Evolutionary conservation across 2,329 filamentous ascomycete genomes (phyloP), one percentile per base, ranked within the genome.

Genomic region (Annulohypoxylon truncatum): DNA sequence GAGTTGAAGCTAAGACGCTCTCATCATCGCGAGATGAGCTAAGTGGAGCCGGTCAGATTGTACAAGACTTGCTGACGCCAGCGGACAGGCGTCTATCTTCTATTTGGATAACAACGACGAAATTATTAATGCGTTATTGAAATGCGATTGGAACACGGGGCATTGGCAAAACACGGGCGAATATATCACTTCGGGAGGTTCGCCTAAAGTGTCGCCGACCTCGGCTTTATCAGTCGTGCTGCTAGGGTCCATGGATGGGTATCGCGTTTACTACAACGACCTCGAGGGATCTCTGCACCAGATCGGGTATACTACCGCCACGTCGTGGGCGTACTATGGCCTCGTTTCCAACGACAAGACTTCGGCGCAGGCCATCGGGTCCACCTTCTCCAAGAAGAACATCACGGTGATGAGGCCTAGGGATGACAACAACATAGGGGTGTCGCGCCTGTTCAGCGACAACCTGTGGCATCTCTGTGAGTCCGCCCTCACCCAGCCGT

Each of bases 231-330:
- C 75, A 4, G 73, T 70, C 1, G 66, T 79, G 3, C 65, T 79
- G n/a, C 74, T 81, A 6, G 76, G 77, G 12, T 61, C 63, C 0
- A 68, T 67, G 5, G 63, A 71, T 1, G 79, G 79, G 22, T 80
- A 81, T 46, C 78, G 79, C 9, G 69, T 81, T 10, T 81, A 77
- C 68, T 81, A 76, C 60, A 79, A 80, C 66, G 79, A 79, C 62
- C 54, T 72, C 24, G 58, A 75, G 26, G 74, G 71, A 15, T 67
- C 64, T 5, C 60, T 81, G 51, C 79, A 77, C 24, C 66, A 76
- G 50, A 63, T 81, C 12, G 67, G 69, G 5, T 82, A 79, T 58
- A 76, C 72, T 1, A 53, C 35, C 3, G 61, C 65, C 5, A 69
- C 66, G 3, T 57, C 62, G 1, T 81, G 79, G 78, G 26, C 46